Base-by-base conservation (phyloP, 306 rosid species). In the Heteromeles arbutifolia region DNA sequence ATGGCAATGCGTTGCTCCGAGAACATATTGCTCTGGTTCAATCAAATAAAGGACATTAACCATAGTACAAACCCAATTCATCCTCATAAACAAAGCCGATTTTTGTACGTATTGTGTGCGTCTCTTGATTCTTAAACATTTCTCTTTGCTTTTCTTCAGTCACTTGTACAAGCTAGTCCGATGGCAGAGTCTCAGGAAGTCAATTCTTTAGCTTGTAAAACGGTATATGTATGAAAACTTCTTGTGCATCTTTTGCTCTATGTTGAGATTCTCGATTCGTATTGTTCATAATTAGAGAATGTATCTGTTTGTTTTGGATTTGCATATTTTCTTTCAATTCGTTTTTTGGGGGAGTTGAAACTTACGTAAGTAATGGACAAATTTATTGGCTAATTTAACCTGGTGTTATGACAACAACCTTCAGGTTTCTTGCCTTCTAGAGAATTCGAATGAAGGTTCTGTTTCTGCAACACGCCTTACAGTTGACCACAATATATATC, bases 151-250 rank as follows among this genome's bases (percentile, higher is more conserved):
- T 22, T 79, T 79, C 67, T 61, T 75, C 95, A 92, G 98, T 67
- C 85, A 70, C 92, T 95, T 82, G 84, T 95, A 75, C 95, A 84
- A 83, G 91, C 89, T 80, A 97, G 97, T 70, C 90, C 92, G 81
- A 86, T 67, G 77, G 92, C 97, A n/a, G n/a, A 76, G 78, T 90
- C 98, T 80, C 96, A 85, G 65, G 78, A 79, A 73, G 93, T 95
- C 84, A 88, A 86, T 83, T 83, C 88, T 74, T 84, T 95, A 75
- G 90, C 93, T 25, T 95, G 98, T 85, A 92, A 87, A 84, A 89
- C 93, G 82, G 98, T 95, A 82, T 66, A n/a, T n/a, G n/a, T n/a
- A n/a, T n/a, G n/a, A n/a, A n/a, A n/a, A n/a, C n/a, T n/a, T n/a
- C n/a, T n/a, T n/a, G n/a, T n/a, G 29, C 56, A 32, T 54, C 31